phyloP scores from a whole-genome alignment of 2,329 filamentous ascomycete genomes.

The Alternaria rosae region DNA sequence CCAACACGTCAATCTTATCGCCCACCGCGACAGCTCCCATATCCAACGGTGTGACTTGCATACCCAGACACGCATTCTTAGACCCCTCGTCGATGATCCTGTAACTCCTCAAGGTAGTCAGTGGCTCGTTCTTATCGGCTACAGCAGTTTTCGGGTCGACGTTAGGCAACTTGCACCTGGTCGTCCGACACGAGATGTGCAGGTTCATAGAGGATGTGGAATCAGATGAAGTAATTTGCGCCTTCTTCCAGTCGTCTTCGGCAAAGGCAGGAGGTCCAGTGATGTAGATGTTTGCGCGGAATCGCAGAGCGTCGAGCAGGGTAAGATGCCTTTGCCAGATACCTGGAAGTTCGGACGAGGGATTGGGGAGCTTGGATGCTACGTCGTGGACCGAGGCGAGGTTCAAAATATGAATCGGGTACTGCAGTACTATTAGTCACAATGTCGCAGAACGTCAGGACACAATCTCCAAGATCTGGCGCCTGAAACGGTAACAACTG shows the following conservation, averaged over 20 bases:
- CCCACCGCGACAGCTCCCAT: constrained; percentile 42
- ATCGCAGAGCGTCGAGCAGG: constrained; percentile 68
- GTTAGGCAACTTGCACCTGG: constrained; percentile 75
- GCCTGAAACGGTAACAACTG: not conserved
- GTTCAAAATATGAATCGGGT: constrained; percentile 73
- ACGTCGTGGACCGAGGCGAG: constrained; percentile 69
- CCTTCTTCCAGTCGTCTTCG: constrained; percentile 73
- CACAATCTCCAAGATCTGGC: not conserved
- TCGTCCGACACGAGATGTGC: constrained; percentile 68
- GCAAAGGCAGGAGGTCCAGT: constrained; percentile 69
- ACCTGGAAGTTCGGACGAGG: constrained; percentile 48
- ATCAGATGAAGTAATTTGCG: constrained; percentile 42
- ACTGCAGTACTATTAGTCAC: constrained; percentile 54
- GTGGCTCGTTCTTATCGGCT: constrained; percentile 64
- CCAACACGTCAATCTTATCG: constrained; percentile 43
- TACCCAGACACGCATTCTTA: constrained; percentile 67
- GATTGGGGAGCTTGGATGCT: constrained; percentile 63
- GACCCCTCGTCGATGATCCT: constrained; percentile 69
- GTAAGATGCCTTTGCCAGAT: constrained; percentile 50
- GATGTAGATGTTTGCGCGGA: constrained; percentile 76
- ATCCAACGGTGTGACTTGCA: constrained; percentile 67
- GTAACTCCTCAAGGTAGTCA: constrained; percentile 64
- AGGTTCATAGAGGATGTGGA: constrained; percentile 46
- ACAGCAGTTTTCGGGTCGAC: constrained; percentile 69
- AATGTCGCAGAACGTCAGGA: not conserved